phyloP scores from a whole-genome alignment of 139 green algal genomes.

The Chlamydomonas schloesseri region DNA sequence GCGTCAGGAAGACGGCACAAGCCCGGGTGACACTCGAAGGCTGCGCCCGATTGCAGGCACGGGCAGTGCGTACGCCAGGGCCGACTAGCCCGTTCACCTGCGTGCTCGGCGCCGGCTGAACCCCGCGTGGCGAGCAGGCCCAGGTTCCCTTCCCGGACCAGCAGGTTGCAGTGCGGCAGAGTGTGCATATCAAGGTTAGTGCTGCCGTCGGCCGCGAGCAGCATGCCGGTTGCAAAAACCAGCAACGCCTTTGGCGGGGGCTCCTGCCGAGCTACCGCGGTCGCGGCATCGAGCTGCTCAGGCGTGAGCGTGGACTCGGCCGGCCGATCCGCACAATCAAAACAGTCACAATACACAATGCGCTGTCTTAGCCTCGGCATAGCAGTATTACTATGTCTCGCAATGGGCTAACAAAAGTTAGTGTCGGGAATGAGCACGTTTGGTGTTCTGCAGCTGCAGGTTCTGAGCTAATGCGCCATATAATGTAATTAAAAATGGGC shows the following conservation, averaged over 20 bases:
- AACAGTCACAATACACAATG: constrained; percentile 65
- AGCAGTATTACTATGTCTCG: too few relatives aligned
- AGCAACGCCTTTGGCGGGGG: constrained; percentile 72
- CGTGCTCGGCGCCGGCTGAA: background rate
- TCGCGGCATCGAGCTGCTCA: constrained; percentile 38
- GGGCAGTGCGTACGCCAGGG: too few relatives aligned
- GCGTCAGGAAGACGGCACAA: too few relatives aligned
- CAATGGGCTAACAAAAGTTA: too few relatives aligned
- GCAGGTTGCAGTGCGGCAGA: constrained; percentile 62
- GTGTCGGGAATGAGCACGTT: too few relatives aligned
- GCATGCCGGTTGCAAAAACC: constrained; percentile 42
- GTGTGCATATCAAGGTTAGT: constrained; percentile 23
- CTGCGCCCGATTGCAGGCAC: too few relatives aligned
- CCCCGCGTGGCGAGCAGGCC: constrained; percentile 56
- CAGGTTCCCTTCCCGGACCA: constrained; percentile 56
- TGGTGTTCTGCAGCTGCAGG: too few relatives aligned
- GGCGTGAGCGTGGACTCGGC: background rate
- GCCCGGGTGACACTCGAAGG: too few relatives aligned
- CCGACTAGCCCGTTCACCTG: too few relatives aligned
- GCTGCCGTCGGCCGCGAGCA: background rate
- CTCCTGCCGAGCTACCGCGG: constrained; percentile 53
- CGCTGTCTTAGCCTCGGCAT: constrained; percentile 58
- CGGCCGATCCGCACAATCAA: constrained; percentile 55
- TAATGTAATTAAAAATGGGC: too few relatives aligned
- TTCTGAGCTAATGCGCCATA: too few relatives aligned